Base-by-base conservation (phyloP, 1,284 basidiomycete genomes). In the Rhodofomes roseus region DNA sequence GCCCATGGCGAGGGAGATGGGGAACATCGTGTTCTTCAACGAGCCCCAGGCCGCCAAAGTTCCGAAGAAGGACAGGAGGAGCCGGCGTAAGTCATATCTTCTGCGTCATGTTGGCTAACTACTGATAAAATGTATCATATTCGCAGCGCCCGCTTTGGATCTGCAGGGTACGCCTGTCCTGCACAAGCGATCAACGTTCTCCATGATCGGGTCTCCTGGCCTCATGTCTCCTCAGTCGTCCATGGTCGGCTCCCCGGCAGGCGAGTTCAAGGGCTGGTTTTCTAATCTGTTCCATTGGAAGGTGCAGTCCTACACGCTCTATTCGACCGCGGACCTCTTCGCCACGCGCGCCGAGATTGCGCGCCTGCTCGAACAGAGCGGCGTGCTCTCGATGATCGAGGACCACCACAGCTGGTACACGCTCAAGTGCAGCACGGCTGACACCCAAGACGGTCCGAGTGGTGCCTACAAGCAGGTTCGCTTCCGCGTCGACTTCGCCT, bases 211-310 rank as follows among this genome's bases (percentile, higher is more conserved):
- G 6, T 77, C 78, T 2, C 75, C 77, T 1, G 67, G 68, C 7
- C 69, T 60, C 27, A 65, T 69, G 39, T 70, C 70, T 8, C 69
- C 68, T 25, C 63, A 61, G 18, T 52, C 64, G 20, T 70, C 66
- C 8, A 66, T 77, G 55, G 67, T 78, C 36, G 74, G 73, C 25
- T 81, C 79, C 3, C 79, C 80, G 0, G 80, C 81, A n/a, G 85
- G 87, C 61, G 88, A 91, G 70, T 85, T 91, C 73, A 89, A 89
- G 68, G 90, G 89, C 44, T 92, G 89, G 89, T 89, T 92, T 70
- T 89, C 89, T 8, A 90, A 86, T 65, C 75, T 92, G 37, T 92
- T 92, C 76, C 86, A 82, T 70, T 90, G 88, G 88, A 86, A 84
- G 63, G 76, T 77, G 36, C 81, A 89, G 69, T 77, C 80, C 16